Base-by-base conservation (phyloP, 2,329 filamentous ascomycete genomes). In the Talaromyces piceae region DNA sequence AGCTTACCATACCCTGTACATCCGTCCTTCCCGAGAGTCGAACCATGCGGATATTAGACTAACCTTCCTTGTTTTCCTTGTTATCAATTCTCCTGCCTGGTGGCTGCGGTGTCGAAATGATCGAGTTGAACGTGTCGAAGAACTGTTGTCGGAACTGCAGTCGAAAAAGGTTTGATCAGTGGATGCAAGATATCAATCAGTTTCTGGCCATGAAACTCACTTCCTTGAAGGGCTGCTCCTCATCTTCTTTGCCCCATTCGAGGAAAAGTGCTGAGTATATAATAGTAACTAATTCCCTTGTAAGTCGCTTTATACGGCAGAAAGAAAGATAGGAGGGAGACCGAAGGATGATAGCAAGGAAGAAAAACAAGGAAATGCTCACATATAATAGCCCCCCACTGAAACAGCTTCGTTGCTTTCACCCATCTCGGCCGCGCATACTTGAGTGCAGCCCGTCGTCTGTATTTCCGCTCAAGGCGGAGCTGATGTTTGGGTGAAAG, bases 401-500 rank as follows among this genome's bases (percentile, higher is more conserved):
- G 80, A 20, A 75, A 71, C 57, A 85, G 63, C 58, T 78, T 81
- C 16, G 77, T 76, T 57, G 67, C 73, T 59, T 81, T 82, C 13
- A 73, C 77, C 76, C 80, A 83, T 53, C 67, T 68, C 3, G 81
- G 81, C 22, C 79, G 69, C 11, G 77, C 76, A 64, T 76, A 83
- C 63, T 83, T 84, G 57, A 83, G 68, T 63, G 79, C 78, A 47
- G 78, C 72, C 49, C 82, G 75, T 47, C 82, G 73, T 30, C 82
- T 75, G 67, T 83, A 86, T 55, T 81, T 80, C 53, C 81, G 77
- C 67, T 86, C 82, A 45, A 85, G 76, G n/a, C 79, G 76, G 69
- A 85, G 84, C 61, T 85, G 80, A 61, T 86, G 80, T 62, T 80
- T 83, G n/a, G 73, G 71, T 1, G 81, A 80, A 46, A 86, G 71